Base-by-base conservation (phyloP, 2,329 filamentous ascomycete species). In the Pyricularia pennisetigena region DNA sequence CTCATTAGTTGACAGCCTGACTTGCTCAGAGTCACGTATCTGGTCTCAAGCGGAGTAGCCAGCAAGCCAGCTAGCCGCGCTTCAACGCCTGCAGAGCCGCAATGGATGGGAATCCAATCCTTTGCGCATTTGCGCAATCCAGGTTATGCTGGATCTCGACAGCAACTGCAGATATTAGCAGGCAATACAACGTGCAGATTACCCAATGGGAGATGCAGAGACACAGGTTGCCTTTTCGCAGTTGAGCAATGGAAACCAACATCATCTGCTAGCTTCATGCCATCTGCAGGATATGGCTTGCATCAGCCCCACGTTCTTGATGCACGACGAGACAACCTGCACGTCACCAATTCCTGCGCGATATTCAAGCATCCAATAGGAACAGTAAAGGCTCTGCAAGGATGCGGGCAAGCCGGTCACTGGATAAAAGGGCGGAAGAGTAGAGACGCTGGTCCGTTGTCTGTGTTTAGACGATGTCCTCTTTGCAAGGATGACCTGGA, bases 111-210 rank as follows among this genome's bases (percentile, higher is more conserved):
- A 14, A 14, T 61, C 4, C 59, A 3, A 12, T 3, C 24, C 59
- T n/a, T 62, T 62, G 59, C 59, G 59, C 59, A 62, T 62, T 28
- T 62, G 59, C 59, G 59, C 59, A 62, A 62, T 24, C 57, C 26
- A 26, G 29, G 8, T 3, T 14, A 8, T 24, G 4, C 20, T 29
- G 24, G 24, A 62, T 20, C 12, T 26, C 14, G 4, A 16, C 9
- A 3, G 26, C 14, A 62, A 20, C 6, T 29, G 59, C 9, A 20
- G 4, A 26, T 62, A n/a, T 62, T 14, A 26, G 59, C 59, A 62
- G 24, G 24, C 14, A 28, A 28, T 5, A 28, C 16, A 26, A 62
- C 24, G 16, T 29, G 26, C 16, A 62, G 12, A 20, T 54, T 6
- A 7, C 41, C 41, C 41, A 54, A 54, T 54, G 8, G 20, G 41